Conservation (phyloP, 2,329 filamentous ascomycete genomes). For the Cercospora sp. region DNA sequence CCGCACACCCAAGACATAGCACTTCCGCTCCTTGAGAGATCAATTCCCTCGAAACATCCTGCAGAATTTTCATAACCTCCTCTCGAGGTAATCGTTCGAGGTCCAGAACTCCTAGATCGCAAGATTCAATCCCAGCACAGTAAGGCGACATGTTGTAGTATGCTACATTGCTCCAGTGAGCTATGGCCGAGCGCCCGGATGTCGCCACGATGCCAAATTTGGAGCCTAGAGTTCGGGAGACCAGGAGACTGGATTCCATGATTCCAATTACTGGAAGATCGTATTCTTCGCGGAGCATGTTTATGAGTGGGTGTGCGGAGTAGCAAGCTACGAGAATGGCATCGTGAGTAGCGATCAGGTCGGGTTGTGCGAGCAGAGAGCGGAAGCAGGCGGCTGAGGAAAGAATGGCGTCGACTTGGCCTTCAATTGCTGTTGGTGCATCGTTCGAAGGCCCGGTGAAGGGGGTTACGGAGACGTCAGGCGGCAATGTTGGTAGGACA, state of each 20-base stretch:
- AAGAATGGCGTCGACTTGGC: conserved; percentile 52
- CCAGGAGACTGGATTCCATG: conserved; percentile 55
- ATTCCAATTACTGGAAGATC: conserved; percentile 51
- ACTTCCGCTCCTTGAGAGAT: conserved; percentile 48
- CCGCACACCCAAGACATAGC: conserved; percentile 51
- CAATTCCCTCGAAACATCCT: conserved; percentile 43
- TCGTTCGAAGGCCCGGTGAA: conserved; percentile 53
- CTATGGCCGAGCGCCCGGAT: conserved; percentile 43
- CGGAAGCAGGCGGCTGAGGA: conserved; percentile 53
- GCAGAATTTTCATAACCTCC: conserved; percentile 46
- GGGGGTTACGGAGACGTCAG: conserved; percentile 51
- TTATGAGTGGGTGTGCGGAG: conserved; percentile 51
- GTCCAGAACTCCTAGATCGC: conserved; percentile 49
- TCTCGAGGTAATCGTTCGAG: conserved; percentile 45
- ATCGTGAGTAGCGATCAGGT: conserved; percentile 40
- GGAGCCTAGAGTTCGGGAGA: conserved; percentile 52
- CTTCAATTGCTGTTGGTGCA: conserved; percentile 55
- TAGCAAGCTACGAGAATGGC: conserved; percentile 55
- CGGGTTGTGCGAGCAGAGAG: conserved; percentile 46
- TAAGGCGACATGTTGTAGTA: conserved; percentile 47
- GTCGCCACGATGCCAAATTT: conserved; percentile 51
- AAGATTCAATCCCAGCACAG: conserved; percentile 48
- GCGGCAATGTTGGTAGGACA: conserved; percentile 47
- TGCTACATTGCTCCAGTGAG: conserved; percentile 45
- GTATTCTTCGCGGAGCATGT: conserved; percentile 51